phyloP scores from a whole-genome alignment of 306 rosid species.

The Inga laurina region DNA sequence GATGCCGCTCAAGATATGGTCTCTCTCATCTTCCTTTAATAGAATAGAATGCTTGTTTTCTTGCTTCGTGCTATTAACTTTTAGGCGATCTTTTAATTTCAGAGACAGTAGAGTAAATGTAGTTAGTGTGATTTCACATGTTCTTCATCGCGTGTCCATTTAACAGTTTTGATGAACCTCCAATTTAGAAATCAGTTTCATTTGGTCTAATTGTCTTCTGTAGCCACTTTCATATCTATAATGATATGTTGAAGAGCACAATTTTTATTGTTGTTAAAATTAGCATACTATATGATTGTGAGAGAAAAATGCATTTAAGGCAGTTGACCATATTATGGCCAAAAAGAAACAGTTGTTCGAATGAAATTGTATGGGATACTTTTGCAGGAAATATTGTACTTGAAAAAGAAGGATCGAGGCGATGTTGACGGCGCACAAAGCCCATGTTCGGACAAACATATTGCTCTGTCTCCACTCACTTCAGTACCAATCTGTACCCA shows the following conservation, averaged over 20 bases:
- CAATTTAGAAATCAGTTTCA: background rate
- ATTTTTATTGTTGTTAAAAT: background rate
- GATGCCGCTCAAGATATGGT: conserved; percentile 37
- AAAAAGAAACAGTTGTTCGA: background rate
- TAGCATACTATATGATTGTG: background rate
- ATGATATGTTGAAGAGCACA: background rate
- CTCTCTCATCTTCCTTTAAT: conserved; percentile 9
- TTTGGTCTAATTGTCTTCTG: background rate
- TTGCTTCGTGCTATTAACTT: conserved; percentile 7
- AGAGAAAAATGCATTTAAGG: background rate
- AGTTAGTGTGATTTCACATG: background rate
- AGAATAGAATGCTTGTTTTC: background rate
- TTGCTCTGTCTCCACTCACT: conserved; percentile 36
- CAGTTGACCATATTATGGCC: background rate
- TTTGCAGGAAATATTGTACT: conserved; percentile 50
- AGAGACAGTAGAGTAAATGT: background rate
- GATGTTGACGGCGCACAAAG: conserved; percentile 34
- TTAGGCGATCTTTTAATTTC: background rate
- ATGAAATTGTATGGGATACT: background rate
- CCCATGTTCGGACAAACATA: conserved; percentile 51
- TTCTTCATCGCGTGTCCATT: background rate
- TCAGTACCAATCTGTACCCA: conserved; percentile 36
- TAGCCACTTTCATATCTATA: background rate
- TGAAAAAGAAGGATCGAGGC: conserved; percentile 32
- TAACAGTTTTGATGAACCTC: background rate